Evolutionary conservation across 2,329 filamentous ascomycete species (phyloP).

Genomic region (Clarireedia sp.): DNA sequence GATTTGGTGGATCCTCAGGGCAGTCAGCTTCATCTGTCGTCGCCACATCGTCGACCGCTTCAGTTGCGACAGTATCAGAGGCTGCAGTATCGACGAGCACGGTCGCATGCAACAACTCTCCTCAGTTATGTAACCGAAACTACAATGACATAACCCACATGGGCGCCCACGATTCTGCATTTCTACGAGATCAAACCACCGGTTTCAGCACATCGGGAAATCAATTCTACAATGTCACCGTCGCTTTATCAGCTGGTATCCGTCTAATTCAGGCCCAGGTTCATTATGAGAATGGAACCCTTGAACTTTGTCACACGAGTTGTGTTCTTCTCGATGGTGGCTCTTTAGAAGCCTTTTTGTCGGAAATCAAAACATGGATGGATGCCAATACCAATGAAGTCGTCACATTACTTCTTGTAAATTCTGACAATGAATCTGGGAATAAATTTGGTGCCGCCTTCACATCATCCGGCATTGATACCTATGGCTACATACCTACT

Average conservation of each 20-base stretch:
- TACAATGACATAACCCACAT: slow-evolving; percentile 75
- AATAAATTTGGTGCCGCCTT: slow-evolving; percentile 40
- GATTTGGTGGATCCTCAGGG: neutral
- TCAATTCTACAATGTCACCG: slow-evolving; percentile 50
- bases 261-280: slow-evolving; percentile 59
- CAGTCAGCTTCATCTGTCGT: slow-evolving; percentile 9
- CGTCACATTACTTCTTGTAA: slow-evolving; percentile 55
- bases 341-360: slow-evolving; percentile 45
- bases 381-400: slow-evolving; percentile 51
- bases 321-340: slow-evolving; percentile 54
- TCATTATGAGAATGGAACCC: slow-evolving; percentile 41
- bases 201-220: slow-evolving; percentile 42
- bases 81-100: slow-evolving; percentile 21
- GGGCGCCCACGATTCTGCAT: slow-evolving; percentile 59
- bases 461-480: slow-evolving; percentile 47
- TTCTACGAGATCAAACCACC: slow-evolving; percentile 41
- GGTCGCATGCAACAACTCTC: slow-evolving; percentile 68
- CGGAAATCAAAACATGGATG: slow-evolving; percentile 52
- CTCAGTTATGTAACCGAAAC: slow-evolving; percentile 57
- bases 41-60: neutral
- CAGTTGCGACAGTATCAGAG: slow-evolving; percentile 11
- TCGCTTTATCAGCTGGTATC: slow-evolving; percentile 53
- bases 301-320: slow-evolving; percentile 51
- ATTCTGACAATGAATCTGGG: slow-evolving; percentile 48
- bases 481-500: slow-evolving; percentile 52